These are phyloP conservation scores for Purpureocillium takamizusanense DNA, from an alignment of 2,329 filamentous ascomycete species.

Conservation along the genomic window DNA sequence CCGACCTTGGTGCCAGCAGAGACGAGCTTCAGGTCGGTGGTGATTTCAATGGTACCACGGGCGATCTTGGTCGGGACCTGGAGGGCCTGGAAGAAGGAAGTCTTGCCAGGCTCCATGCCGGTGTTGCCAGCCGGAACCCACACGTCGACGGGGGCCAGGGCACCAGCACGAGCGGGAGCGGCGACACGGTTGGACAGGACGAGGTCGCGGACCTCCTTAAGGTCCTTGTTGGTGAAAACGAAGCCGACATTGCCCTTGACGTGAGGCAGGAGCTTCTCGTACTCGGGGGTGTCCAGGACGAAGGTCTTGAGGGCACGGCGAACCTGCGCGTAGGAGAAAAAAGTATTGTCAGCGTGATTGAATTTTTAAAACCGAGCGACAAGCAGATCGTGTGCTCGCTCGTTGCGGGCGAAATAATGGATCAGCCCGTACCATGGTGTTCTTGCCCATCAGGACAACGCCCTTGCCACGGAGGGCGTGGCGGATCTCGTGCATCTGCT, in stretches of 20 bases:
- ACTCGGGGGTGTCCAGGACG: slow-evolving; percentile 83
- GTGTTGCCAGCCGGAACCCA: slow-evolving; percentile 97
- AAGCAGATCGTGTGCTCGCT: too few relatives aligned
- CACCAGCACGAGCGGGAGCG: slow-evolving; percentile 95
- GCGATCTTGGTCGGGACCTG: slow-evolving; percentile 99
- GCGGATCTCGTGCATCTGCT: slow-evolving; percentile 99
- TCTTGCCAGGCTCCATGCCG: slow-evolving; percentile 99
- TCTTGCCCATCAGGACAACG: slow-evolving; percentile 99
- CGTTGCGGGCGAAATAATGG: too few relatives aligned
- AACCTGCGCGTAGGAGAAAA: slow-evolving; percentile 49
- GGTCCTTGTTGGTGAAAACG: slow-evolving; percentile 97
- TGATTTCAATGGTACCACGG: slow-evolving; percentile 99
- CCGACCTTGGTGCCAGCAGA: slow-evolving; percentile 91
- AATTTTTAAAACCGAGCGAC: too few relatives aligned
- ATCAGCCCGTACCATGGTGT: slow-evolving; percentile 97
- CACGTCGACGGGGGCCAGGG: slow-evolving; percentile 86
- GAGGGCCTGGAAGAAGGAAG: slow-evolving; percentile 99
- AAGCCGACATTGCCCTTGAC: slow-evolving; percentile 98
- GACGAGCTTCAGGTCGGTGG: slow-evolving; percentile 93
- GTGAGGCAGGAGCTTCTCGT: slow-evolving; percentile 92
- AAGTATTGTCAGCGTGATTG: slow-evolving; percentile 11
- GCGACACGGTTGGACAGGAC: slow-evolving; percentile 96
- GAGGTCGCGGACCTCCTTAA: slow-evolving; percentile 88
- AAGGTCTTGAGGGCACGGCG: slow-evolving; percentile 97
- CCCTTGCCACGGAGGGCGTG: slow-evolving; percentile 79